These are phyloP conservation scores for Alopecurus myosuroides DNA, from an alignment of 176 grass and related monocot genomes.

Conservation along the genomic window DNA sequence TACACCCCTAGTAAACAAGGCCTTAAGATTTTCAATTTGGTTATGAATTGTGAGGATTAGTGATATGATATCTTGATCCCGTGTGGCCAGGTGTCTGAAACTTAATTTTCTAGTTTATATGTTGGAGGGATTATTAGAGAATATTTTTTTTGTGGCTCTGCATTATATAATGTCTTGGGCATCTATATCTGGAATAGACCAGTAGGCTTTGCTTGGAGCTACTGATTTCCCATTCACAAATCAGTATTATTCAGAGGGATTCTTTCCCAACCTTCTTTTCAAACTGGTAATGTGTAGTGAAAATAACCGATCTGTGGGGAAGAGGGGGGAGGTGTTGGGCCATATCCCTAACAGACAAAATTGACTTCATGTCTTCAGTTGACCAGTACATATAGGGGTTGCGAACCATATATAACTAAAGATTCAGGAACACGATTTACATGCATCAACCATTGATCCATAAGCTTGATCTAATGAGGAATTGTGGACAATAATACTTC, in stretches of 20 bases:
- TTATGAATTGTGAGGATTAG: neutral
- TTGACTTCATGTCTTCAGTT: neutral
- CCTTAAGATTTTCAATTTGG: too few species aligned
- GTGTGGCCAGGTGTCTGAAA: neutral
- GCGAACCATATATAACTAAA: neutral
- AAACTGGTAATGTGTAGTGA: neutral
- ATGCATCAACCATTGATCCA: neutral
- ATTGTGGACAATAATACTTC: neutral
- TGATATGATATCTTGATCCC: neutral
- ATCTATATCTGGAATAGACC: neutral
- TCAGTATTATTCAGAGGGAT: neutral
- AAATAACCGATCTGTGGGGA: too few species aligned
- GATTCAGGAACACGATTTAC: neutral
- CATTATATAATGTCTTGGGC: neutral
- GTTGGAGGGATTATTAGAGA: neutral
- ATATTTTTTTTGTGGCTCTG: neutral
- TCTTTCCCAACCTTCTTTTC: neutral
- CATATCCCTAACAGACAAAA: neutral
- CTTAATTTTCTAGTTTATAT: neutral
- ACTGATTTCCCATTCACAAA: neutral
- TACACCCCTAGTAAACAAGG: too few species aligned
- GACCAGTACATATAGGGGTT: neutral
- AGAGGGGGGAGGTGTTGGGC: too few species aligned
- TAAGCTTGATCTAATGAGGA: neutral
- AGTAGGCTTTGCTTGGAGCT: conserved; percentile 6